phyloP scores from a whole-genome alignment of 306 rosid species.

The Prunus mira region DNA sequence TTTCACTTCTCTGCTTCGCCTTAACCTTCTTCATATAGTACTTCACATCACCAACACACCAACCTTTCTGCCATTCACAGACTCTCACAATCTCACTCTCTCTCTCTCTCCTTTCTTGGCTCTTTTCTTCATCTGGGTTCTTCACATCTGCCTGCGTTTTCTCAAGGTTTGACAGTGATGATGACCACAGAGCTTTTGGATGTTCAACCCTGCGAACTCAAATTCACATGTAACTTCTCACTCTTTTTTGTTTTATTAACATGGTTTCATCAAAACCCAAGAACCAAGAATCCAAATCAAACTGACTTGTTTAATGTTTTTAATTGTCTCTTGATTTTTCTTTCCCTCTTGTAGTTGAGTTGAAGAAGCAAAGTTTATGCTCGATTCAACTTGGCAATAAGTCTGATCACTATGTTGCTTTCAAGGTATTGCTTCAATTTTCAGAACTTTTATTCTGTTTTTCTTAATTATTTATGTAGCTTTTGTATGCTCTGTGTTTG shows the following conservation, averaged over 20 bases:
- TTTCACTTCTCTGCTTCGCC: slow-evolving; percentile 35
- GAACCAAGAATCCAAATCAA: neutral
- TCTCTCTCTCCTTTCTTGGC: neutral
- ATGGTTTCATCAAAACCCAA: neutral
- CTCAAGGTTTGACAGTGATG: slow-evolving; percentile 8
- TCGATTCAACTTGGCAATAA: slow-evolving; percentile 59
- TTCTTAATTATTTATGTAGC: neutral
- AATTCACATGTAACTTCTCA: slow-evolving; percentile 58
- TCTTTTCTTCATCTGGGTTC: neutral
- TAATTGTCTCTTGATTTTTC: slow-evolving; percentile 7
- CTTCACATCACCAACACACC: neutral
- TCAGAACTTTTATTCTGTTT: neutral
- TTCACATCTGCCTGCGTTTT: slow-evolving; percentile 2
- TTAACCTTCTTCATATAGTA: slow-evolving; percentile 9
- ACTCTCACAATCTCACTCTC: neutral
- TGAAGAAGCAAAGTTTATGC: slow-evolving; percentile 82
- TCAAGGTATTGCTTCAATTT: slow-evolving; percentile 51
- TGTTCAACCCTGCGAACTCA: slow-evolving; percentile 63
- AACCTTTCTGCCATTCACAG: slow-evolving; percentile 1
- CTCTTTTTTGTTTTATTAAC: too few relatives aligned
- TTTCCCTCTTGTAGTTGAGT: slow-evolving; percentile 54
- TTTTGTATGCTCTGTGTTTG: slow-evolving; percentile 1
- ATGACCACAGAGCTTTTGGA: slow-evolving; percentile 76
- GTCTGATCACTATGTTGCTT: slow-evolving; percentile 66
- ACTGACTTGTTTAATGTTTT: neutral